A percentile compares a stretch with the other conserved stretches of the same genome.
phyloP scores from a whole-genome alignment of 768 basidiomycete genomes.

The Tylopilus vinaceipallidus region DNA sequence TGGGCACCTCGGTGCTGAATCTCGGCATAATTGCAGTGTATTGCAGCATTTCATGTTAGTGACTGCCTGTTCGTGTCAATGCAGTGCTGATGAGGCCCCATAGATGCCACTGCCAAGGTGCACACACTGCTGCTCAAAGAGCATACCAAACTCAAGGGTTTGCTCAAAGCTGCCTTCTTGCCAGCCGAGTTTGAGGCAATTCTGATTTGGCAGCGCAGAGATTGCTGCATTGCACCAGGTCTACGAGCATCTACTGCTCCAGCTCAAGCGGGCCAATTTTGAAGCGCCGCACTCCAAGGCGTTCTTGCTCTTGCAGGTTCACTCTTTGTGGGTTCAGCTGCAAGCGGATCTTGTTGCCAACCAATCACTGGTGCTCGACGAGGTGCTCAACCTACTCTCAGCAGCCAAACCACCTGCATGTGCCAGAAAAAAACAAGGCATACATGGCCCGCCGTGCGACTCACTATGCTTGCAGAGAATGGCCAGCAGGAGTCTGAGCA shows the following conservation, averaged over 20 bases:
- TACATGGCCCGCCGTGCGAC: slow-evolving; percentile 26
- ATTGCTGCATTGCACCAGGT: slow-evolving; percentile 75
- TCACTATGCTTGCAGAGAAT: slow-evolving; percentile 68
- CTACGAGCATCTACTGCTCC: slow-evolving; percentile 96
- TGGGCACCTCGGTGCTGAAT: slow-evolving; percentile 90
- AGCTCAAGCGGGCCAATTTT: slow-evolving; percentile 80
- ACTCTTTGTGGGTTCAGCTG: slow-evolving; percentile 89
- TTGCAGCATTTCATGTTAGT: slow-evolving; percentile 88
- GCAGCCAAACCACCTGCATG: slow-evolving; percentile 68
- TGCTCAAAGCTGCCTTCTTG: slow-evolving; percentile 94
- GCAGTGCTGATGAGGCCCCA: not conserved
- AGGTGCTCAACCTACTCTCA: slow-evolving; percentile 85
- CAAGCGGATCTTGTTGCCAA: slow-evolving; percentile 94
- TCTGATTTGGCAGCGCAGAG: slow-evolving; percentile 94
- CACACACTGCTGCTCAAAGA: slow-evolving; percentile 95
- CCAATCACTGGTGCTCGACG: slow-evolving; percentile 83
- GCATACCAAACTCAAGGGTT: slow-evolving; percentile 93
- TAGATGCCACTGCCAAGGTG: slow-evolving; percentile 95
- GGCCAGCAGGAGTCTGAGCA: slow-evolving; percentile 59
- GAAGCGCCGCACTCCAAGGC: slow-evolving; percentile 98
- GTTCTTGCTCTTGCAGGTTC: slow-evolving; percentile 93
- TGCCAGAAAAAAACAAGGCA: slow-evolving; percentile 5
- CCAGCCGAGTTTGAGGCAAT: slow-evolving; percentile 95
- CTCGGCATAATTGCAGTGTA: slow-evolving; percentile 98
- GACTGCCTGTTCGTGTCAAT: not conserved